Conservation (phyloP, 441 rosid genomes). For the Euphorbia corollata region DNA sequence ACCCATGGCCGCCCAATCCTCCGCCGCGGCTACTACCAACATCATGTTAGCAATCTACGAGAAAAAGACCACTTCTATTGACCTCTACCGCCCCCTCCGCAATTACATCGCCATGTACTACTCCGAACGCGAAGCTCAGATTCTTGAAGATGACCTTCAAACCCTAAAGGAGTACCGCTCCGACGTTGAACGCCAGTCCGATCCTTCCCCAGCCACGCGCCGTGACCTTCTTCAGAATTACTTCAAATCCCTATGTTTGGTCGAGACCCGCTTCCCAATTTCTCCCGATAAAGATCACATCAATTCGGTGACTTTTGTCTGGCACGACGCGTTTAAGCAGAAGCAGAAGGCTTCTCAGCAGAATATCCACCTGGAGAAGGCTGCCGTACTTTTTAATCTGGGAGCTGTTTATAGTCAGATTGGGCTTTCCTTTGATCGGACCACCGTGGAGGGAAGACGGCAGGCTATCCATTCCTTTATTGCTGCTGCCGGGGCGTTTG, state of each 20-base stretch:
- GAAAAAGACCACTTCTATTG: constrained; percentile 70
- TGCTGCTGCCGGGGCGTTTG: constrained; percentile 3
- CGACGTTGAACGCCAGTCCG: constrained; percentile 65
- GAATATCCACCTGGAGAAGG: constrained; percentile 85
- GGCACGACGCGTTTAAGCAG: constrained; percentile 89
- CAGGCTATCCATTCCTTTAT: constrained; percentile 88
- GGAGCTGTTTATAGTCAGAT: constrained; percentile 82
- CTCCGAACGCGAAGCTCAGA: constrained; percentile 94
- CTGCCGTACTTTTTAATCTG: constrained; percentile 74
- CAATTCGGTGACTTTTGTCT: constrained; percentile 63
- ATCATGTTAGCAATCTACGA: constrained; percentile 87
- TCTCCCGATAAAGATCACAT: constrained; percentile 77
- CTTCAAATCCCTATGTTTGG: constrained; percentile 66
- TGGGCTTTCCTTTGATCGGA: constrained; percentile 65
- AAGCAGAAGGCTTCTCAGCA: constrained; percentile 79
- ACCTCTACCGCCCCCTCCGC: constrained; percentile 90
- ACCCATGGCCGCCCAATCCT: constrained; percentile 36
- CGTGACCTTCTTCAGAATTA: constrained; percentile 71
- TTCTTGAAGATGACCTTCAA: constrained; percentile 83
- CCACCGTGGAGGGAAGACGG: constrained; percentile 73
- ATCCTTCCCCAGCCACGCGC: constrained; percentile 63
- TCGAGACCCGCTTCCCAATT: constrained; percentile 93
- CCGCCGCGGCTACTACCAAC: constrained; percentile 49
- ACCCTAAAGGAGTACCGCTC: constrained; percentile 65
- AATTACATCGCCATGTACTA: constrained; percentile 60